A percentile compares a stretch with the other conserved stretches of the same genome.
Conservation (phyloP, 1,284 basidiomycete species). For the Neonothopanus nambi region DNA sequence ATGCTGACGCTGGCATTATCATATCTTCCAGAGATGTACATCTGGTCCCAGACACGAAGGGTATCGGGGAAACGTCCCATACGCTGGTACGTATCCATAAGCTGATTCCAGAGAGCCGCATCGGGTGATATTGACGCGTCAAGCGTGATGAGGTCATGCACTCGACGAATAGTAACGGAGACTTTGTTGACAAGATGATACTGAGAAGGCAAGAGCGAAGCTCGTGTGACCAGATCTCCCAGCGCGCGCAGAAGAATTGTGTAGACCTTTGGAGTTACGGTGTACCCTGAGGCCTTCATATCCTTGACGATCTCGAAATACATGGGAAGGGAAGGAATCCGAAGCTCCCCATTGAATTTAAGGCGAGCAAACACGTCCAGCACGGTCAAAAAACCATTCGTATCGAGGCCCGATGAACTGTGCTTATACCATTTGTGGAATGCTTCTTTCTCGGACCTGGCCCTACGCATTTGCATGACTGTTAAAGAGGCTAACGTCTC, state of each 20-base stretch:
- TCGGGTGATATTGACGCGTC: constrained; percentile 79
- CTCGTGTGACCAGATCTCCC: constrained; percentile 40
- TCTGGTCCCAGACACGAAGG: constrained; percentile 79
- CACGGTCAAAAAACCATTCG: constrained; percentile 59
- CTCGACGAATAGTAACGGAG: constrained; percentile 55
- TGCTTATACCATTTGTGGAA: constrained; percentile 57
- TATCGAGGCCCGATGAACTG: constrained; percentile 46
- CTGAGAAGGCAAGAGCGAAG: constrained; percentile 13
- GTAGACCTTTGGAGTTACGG: constrained; percentile 65
- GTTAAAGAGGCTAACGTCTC: constrained; percentile 51
- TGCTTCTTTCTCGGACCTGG: constrained; percentile 55
- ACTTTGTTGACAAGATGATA: constrained; percentile 35
- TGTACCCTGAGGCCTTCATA: constrained; percentile 72
- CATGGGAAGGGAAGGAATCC: constrained; percentile 55
- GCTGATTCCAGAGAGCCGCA: constrained; percentile 76
- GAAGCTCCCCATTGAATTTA: constrained; percentile 41
- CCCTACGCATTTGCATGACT: constrained; percentile 59
- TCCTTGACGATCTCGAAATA: constrained; percentile 83
- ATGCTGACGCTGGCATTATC: constrained; percentile 76
- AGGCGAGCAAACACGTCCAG: constrained; percentile 64
- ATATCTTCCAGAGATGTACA: constrained; percentile 59
- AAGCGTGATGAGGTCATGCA: constrained; percentile 79
- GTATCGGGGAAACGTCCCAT: constrained; percentile 71
- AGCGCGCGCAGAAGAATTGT: constrained; percentile 69
- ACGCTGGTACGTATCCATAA: constrained; percentile 90